Evolutionary conservation across 441 rosid species (phyloP).

Genomic region (Gossypium trilobum): DNA sequence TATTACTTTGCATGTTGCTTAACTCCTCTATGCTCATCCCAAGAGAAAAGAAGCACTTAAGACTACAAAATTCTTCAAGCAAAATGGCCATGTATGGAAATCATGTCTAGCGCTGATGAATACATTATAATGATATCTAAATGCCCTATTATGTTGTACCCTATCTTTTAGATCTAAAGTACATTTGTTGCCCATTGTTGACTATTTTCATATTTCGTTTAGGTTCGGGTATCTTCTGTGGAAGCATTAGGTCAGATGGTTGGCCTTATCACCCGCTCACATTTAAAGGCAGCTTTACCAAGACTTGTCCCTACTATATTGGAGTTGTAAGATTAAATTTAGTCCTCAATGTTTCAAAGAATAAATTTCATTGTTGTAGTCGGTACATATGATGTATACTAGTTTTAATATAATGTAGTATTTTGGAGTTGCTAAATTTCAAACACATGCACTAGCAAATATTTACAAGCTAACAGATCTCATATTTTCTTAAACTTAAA

Average conservation of each 20-base stretch:
- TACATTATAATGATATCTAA: not conserved
- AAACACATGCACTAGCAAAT: not conserved
- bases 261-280: constrained; percentile 74
- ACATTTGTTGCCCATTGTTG: not conserved
- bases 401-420: not conserved
- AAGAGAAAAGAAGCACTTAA: not conserved
- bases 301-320: constrained; percentile 79
- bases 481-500: not conserved
- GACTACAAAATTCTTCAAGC: not conserved
- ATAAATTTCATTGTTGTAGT: not conserved
- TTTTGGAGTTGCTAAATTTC: not conserved
- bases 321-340: constrained; percentile 63
- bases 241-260: constrained; percentile 99
- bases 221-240: constrained; percentile 87
- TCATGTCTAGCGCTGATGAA: not conserved
- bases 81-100: not conserved
- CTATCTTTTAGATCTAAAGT: not conserved
- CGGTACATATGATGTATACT: not conserved
- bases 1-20: not conserved
- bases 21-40: not conserved
- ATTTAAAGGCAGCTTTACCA: constrained; percentile 87
- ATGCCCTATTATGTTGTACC: not conserved
- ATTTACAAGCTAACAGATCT: not conserved
- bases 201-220: constrained; percentile 21
- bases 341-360: constrained; percentile 1